These are phyloP conservation scores for Mycosphaerella sp. DNA, from an alignment of 2,329 filamentous ascomycete genomes.

Conservation along the genomic window DNA sequence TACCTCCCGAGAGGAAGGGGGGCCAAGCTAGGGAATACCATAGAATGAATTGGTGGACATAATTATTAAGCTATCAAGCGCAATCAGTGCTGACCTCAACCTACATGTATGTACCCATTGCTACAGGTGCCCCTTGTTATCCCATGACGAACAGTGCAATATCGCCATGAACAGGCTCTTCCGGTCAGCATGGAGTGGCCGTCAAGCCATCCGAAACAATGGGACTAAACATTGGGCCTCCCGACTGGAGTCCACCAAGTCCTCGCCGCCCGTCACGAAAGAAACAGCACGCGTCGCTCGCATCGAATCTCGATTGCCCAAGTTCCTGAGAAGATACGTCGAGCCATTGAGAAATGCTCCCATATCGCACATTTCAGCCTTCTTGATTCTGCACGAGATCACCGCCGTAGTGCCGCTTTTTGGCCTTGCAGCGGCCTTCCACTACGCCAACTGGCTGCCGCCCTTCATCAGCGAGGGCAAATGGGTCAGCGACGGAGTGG, in stretches of 20 bases:
- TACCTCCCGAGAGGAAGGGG: too few relatives aligned
- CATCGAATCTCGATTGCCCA: conserved; percentile 48
- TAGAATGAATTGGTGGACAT: too few relatives aligned
- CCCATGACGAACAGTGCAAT: neutral
- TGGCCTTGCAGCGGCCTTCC: conserved; percentile 67
- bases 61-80: too few relatives aligned
- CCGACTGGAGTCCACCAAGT: conserved; percentile 4
- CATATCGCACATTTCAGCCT: conserved; percentile 73
- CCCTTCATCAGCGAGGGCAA: conserved; percentile 47
- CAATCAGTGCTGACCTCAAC: too few relatives aligned
- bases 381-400: conserved; percentile 84
- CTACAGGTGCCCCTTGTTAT: too few relatives aligned
- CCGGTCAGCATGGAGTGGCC: conserved; percentile 2
- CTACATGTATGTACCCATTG: too few relatives aligned
- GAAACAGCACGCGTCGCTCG: conserved; percentile 30
- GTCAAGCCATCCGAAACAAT: neutral
- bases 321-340: conserved; percentile 62
- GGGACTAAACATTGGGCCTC: neutral
- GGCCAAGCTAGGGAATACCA: too few relatives aligned
- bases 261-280: neutral
- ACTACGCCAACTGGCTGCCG: conserved; percentile 71
- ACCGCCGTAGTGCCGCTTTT: conserved; percentile 78
- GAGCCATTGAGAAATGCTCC: conserved; percentile 67
- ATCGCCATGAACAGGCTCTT: conserved; percentile 4
- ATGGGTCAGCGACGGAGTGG: conserved; percentile 57